Evolutionary conservation across 805 yeast genomes (phyloP), one percentile per base, ranked within the genome.

Genomic region (Groenewaldozyma salmanticensis): DNA sequence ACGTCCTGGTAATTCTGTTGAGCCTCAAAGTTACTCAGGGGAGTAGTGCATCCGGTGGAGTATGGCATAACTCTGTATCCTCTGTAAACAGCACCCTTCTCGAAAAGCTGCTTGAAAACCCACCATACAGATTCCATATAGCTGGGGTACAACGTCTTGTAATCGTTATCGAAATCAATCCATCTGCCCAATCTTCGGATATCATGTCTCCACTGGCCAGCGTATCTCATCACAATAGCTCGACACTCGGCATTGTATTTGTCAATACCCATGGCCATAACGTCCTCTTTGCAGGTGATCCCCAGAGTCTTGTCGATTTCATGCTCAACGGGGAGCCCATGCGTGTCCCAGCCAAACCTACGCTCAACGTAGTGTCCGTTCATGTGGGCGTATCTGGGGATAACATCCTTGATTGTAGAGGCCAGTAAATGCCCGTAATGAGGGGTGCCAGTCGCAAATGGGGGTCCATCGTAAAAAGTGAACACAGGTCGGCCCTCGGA

Each of bases 101-200:
- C 79, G 61, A 69, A 86, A 53, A 92, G 70, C 66, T 86, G 78
- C 68, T 82, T 79, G 74, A 92, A 92, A 24, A 86, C 95, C 98
- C 98, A 92, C 99, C 99, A 92, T 37, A 80, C 92, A 35, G 96
- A 84, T 69, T 92, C 99, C 99, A 92, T 92, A 55, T 86, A 92
- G 43, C 80, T 71, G 36, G 96, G 96, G 62, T 94, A 87, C 65
- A 92, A 73, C 21, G 98, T 92, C 70, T 90, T 90, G 72, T 88
- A 88, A 67, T 92, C 99, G 62, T 92, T 86, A 62, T 92, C 98
- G 68, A 92, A 90, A 66, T 92, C 99, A 59, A 92, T 88, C 99
- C 99, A 92, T 66, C 99, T 82, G 50, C 98, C 99, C 52, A 92
- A 66, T 66, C 97, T 82, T 41, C 87, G 90, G 55, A 92, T 84